These are phyloP conservation scores for Detonula confervacea DNA, from an alignment of 352 stramenopile species.

Conservation along the genomic window DNA sequence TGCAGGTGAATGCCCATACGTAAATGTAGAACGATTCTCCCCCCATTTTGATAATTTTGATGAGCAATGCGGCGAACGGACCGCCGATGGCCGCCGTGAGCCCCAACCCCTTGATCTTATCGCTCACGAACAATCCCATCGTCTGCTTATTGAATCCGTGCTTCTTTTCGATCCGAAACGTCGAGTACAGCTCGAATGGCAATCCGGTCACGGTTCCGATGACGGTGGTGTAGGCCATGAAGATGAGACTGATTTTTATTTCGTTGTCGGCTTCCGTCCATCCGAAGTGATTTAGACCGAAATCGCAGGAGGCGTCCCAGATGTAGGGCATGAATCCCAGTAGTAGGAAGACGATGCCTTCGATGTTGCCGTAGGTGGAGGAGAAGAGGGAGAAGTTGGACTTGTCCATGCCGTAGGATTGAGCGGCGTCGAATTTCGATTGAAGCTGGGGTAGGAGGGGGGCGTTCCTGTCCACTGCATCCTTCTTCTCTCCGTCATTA, in stretches of 20 bases:
- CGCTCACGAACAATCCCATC: constrained; percentile 91
- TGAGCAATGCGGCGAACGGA: constrained; percentile 81
- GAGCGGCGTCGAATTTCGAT: constrained; percentile 92
- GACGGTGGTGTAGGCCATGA: constrained; percentile 77
- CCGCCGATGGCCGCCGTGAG: constrained; percentile 89
- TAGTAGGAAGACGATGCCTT: constrained; percentile 89
- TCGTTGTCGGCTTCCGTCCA: constrained; percentile 86
- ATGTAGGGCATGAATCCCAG: constrained; percentile 92
- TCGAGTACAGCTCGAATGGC: constrained; percentile 89
- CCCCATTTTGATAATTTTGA: constrained; percentile 85
- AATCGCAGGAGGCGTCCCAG: constrained; percentile 88
- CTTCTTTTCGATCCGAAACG: constrained; percentile 95
- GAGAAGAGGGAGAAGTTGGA: constrained; percentile 93
- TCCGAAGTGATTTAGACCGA: constrained; percentile 68
- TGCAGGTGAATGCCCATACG: constrained; percentile 94
- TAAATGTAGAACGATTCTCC: constrained; percentile 91
- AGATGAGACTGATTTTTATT: constrained; percentile 87
- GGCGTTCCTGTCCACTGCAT: constrained; percentile 44
- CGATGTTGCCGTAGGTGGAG: constrained; percentile 87
- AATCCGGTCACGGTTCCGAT: constrained; percentile 86
- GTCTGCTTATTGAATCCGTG: constrained; percentile 99
- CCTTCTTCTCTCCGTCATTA: constrained; percentile 36
- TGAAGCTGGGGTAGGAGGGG: constrained; percentile 88
- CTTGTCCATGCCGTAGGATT: constrained; percentile 95
- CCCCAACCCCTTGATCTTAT: constrained; percentile 93